These are phyloP conservation scores for Pseudogymnoascus sp. DNA, from an alignment of 2,329 filamentous ascomycete species.

Conservation along the genomic window DNA sequence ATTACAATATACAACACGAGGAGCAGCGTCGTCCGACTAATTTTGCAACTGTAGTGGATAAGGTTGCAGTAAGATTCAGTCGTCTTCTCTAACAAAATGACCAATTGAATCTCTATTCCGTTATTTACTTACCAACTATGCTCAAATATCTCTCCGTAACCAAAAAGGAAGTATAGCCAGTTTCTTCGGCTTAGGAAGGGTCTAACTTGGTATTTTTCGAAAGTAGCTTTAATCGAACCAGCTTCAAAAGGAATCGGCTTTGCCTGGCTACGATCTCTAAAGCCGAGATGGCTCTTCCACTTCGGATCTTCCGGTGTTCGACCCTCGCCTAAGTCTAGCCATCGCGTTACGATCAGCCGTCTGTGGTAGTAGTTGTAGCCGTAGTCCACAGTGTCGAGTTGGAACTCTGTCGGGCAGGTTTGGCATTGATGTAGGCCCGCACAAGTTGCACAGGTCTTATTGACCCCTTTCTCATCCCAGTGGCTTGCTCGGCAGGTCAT, in stretches of 20 bases:
- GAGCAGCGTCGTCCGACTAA: too few species aligned
- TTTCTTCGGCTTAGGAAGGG: too few species aligned
- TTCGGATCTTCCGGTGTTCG: neutral
- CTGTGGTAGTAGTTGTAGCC: neutral
- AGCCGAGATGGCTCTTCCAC: neutral
- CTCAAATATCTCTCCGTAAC: too few species aligned
- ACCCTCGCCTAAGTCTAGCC: neutral
- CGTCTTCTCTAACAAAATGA: too few species aligned
- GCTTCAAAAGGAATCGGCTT: neutral
- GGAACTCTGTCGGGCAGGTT: neutral
- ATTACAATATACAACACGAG: too few species aligned
- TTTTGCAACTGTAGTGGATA: too few species aligned
- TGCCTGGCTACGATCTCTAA: neutral
- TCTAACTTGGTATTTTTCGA: neutral
- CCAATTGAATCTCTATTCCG: too few species aligned
- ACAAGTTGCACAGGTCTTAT: neutral
- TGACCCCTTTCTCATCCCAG: neutral
- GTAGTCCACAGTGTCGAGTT: neutral
- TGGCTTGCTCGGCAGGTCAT: neutral
- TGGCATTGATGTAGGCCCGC: neutral
- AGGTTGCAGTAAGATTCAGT: too few species aligned
- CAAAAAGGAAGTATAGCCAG: too few species aligned
- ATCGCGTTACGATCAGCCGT: neutral
- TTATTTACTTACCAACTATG: too few species aligned
- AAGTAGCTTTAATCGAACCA: neutral